These are phyloP conservation scores for Croton laevigatus DNA, from an alignment of 441 rosid genomes.

Conservation along the genomic window DNA sequence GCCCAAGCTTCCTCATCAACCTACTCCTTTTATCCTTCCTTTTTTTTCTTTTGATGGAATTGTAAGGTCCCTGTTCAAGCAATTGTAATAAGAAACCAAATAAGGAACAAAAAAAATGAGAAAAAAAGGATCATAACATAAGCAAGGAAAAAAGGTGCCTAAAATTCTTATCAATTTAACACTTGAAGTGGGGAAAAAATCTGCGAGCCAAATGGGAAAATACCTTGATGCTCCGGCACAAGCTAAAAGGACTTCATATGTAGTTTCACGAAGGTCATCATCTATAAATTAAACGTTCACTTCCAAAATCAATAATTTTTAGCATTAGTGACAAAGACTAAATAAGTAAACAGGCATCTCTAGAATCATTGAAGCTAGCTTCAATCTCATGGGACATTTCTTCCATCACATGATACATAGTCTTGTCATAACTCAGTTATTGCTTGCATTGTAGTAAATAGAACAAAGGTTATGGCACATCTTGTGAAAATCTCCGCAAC, in stretches of 20 bases:
- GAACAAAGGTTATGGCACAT: too few relatives aligned
- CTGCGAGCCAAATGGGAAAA: conserved; percentile 5
- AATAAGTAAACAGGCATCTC: neutral
- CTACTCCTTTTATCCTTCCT: conserved; percentile 82
- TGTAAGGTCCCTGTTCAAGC: conserved; percentile 68
- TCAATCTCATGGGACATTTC: neutral
- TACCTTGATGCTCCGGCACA: conserved; percentile 99
- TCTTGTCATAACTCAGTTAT: neutral
- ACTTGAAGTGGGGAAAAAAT: neutral
- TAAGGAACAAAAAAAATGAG: conserved; percentile 10
- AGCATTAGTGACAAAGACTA: neutral
- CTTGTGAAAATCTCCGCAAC: too few relatives aligned
- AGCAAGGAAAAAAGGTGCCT: neutral
- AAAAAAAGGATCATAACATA: conserved; percentile 13
- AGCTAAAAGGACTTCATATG: conserved; percentile 89
- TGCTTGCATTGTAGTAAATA: neutral
- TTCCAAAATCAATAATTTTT: neutral
- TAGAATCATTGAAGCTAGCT: neutral
- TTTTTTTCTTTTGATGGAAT: conserved; percentile 90
- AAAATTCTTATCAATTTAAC: neutral
- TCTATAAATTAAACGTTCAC: conserved; percentile 31
- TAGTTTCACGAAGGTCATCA: conserved; percentile 95
- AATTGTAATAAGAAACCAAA: conserved; percentile 14
- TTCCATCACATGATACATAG: too few relatives aligned
- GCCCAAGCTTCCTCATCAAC: conserved; percentile 93